Evolutionary conservation across 768 basidiomycete species (phyloP).

Genomic region (Tephrocybe sp.): DNA sequence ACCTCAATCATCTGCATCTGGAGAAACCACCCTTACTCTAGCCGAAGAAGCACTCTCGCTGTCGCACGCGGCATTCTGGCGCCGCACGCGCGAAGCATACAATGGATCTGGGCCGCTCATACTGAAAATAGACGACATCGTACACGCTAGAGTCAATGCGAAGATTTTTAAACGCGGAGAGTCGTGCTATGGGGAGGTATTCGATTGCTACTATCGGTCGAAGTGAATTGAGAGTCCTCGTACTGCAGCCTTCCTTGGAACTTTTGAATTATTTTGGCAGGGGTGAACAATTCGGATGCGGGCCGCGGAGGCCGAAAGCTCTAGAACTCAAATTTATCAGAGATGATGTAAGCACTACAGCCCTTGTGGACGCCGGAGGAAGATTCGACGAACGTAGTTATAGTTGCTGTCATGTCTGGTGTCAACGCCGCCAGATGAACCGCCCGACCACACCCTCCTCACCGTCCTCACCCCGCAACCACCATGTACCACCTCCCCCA

Average conservation of each 20-base stretch:
- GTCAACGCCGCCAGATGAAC: constrained; percentile 3
- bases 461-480: background rate
- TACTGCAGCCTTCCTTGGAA: no score
- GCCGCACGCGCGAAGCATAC: constrained; percentile 6
- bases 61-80: constrained; percentile 12
- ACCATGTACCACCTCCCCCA: constrained; percentile 21
- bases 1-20: no score
- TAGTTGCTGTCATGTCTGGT: constrained; percentile 11
- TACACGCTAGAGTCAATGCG: constrained; percentile 2
- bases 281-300: no score
- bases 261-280: no score
- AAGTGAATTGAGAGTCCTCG: no score
- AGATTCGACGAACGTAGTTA: background rate
- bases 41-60: background rate
- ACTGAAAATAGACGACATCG: constrained; percentile 9
- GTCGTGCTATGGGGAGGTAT: constrained; percentile 10
- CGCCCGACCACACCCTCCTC: no score
- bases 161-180: constrained; percentile 9
- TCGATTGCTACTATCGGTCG: no score
- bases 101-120: constrained; percentile 9
- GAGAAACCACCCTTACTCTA: background rate
- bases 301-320: background rate
- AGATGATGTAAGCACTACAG: constrained; percentile 8
- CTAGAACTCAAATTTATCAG: background rate
- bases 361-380: background rate